Base-by-base conservation (phyloP, 768 basidiomycete genomes). In the Lentinula boryana region DNA sequence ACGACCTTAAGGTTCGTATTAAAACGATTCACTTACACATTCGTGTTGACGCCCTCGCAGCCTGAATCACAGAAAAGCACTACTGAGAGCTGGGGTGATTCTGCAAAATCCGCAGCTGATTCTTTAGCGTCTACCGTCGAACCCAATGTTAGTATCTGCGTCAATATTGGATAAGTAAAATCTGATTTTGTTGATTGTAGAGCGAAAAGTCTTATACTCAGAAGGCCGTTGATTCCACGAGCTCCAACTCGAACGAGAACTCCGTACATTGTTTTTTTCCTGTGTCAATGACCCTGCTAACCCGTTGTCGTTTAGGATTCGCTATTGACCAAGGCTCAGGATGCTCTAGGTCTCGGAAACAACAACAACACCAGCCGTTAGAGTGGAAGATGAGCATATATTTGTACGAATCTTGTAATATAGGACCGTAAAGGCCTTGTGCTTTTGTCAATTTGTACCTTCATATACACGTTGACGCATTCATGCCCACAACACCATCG, bases 41-140 rank as follows among this genome's bases (percentile, higher is more conserved):
- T 16, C 33, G 31, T 7, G 38, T 43, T 31, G 3, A 23, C 40
- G 31, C n/a, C 21, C 36, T 35, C 61, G 4, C 55, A 85, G 84
- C 84, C 84, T 65, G 84, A 86, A 64, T 81, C 79, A 35, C 74
- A 85, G 75, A 86, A 87, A 75, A 62, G 75, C n/a, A 74, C 71
- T 59, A 71, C 76, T 32, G 84, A 87, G 75, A 76, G 83, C 23
- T 63, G 75, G 8, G 69, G 77, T 52, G 85, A 86, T 72, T 69
- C 66, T 41, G 6, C 79, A 65, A 83, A 82, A 66, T 79, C 82
- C 62, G 73, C 68, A 57, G 61, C 69, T 43, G 84, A 85, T 67
- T 81, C 78, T 52, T 64, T 68, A 4, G 78, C 80, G 1, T 82
- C 82, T 23, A 74, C 77, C 44, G 2, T 78, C 15, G 78, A 85